Evolutionary conservation across 2,329 filamentous ascomycete genomes (phyloP), one percentile per base, ranked within the genome.

Genomic region (Akanthomyces lecanii): DNA sequence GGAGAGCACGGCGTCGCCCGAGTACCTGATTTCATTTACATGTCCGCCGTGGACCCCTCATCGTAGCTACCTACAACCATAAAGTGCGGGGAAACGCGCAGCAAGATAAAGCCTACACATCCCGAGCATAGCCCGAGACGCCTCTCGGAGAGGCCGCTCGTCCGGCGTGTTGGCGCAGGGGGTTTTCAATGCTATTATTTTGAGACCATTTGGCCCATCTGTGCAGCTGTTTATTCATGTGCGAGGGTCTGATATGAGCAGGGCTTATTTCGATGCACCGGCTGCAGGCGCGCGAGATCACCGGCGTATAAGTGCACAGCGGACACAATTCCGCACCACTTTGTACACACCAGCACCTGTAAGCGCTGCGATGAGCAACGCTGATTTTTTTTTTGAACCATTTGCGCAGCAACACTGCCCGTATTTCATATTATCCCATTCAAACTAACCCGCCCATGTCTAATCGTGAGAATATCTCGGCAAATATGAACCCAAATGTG

Each of bases 401-500:
- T 16, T 45, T 28, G n/a, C 18, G 55, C 25, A 28, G 47, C 23
- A 25, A 30, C 21, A 23, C 16, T 28, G 40, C 42, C 18, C 11
- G 28, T 28, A 21, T 18, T 51, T 36, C 56, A 42, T 38, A 47
- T 48, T 44, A 52, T 60, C 57, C 57, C 57, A 60, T 60, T 52
- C 36, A 60, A 60, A 60, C 56, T 52, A 60, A 59, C 33, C 28
- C 57, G 11, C 21, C 56, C 57, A 54, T 53, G 50, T 61, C 59
- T 61, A 61, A 61, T 50, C 50, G 38, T 61, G 59, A 61, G 38
- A 61, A 54, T 61, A 61, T 57, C 38, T 63, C 21, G 61, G 54
- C 53, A 63, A 63, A 63, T 63, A 63, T 63, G 38, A 63, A 36
- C 61, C 57, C 47, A 60, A 60, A 58, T 42, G 33, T 59, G 55